Base-by-base conservation (phyloP, 805 yeast genomes). In the Metschnikowia shivogae region DNA sequence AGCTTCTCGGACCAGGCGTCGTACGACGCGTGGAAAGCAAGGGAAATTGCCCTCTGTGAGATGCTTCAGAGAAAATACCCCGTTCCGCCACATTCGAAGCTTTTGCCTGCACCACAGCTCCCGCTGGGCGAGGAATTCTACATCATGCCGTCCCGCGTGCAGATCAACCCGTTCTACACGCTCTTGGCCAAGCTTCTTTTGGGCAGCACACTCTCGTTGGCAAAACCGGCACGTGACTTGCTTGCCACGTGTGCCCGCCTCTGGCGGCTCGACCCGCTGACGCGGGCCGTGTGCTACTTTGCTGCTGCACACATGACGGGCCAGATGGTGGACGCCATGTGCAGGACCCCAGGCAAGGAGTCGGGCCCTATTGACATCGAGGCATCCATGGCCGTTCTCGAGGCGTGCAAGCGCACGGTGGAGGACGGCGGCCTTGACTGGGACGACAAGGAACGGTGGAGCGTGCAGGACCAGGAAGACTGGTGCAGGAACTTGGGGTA, bases 251-350 rank as follows among this genome's bases (percentile, higher is more conserved):
- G 78, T 43, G 65, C 78, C 6, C 70, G 66, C 34, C 67, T 77
- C 43, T 86, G 93, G 93, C 65, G 85, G 46, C 60, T 84, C 4
- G 75, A 73, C 47, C 60, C 59, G 6, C 65, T 80, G 0, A 68
- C 86, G 0, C 63, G 76, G 39, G 76, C 80, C 0, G 68, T 76
- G 0, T 53, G 78, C 6, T 47, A 81, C 5, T 78, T 73, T 44
- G 73, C 80, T 4, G 82, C 84, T 1, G 66, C 67, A 10, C 72
- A 68, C 46, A 48, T 62, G 33, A 47, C 65, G 4, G 68, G 69
- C 3, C 44, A 61, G 17, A 44, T 68, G 42, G 55, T 58, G 32
- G 74, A 68, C 37, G 56, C 59, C 4, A 50, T 65, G 4, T 54
- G 47, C 28, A 20, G 35, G 14, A 45, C 48, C 1, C 37, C 48